Evolutionary conservation across 1,284 basidiomycete species (phyloP), one percentile per base, ranked within the genome.

Genomic region (Puccinia novopanici): DNA sequence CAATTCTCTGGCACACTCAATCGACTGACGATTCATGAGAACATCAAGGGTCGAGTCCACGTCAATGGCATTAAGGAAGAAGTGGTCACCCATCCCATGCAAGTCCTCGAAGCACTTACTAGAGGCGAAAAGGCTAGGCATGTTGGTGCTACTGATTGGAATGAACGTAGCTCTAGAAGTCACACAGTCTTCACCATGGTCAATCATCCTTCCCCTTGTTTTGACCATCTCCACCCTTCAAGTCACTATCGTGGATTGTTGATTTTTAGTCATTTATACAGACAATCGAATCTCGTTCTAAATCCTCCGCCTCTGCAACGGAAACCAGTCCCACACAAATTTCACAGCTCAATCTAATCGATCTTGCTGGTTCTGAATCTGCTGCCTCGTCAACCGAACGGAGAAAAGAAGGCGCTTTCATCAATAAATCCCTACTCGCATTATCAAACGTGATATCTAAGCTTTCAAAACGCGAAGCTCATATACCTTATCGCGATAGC

Each of bases 21-120:
- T 45, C 71, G 68, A 67, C 59, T 80, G 0, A 74, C 71, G 4
- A 80, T 80, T 42, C 71, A 80, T 74, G 78, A 73, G 61, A 74
- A 73, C 48, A 59, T 65, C 22, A 72, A 80, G 61, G 78, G 78
- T 54, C 59, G 71, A 45, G 61, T 87, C 67, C 85, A 86, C 37
- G 86, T 95, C 1, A 87, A 90, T 1, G 93, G 93, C 2, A 88
- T 96, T 57, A 88, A 93, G 55, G 89, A 89, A 81, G 86, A 88
- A 82, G 87, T 89, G 24, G 89, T 89, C 3, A 87, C 87, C 0
- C 86, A 86, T 15, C 87, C 88, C 0, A 83, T 85, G 50, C 87
- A 89, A 48, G 88, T 90, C 0, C 85, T 89, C 24, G 85, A 86
- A 9, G 83, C 88, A 12, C 84, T 89, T 24, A 85, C 86, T 17